Base-by-base conservation (phyloP, 2,329 filamentous ascomycete species). In the Lachnellula cervina region DNA sequence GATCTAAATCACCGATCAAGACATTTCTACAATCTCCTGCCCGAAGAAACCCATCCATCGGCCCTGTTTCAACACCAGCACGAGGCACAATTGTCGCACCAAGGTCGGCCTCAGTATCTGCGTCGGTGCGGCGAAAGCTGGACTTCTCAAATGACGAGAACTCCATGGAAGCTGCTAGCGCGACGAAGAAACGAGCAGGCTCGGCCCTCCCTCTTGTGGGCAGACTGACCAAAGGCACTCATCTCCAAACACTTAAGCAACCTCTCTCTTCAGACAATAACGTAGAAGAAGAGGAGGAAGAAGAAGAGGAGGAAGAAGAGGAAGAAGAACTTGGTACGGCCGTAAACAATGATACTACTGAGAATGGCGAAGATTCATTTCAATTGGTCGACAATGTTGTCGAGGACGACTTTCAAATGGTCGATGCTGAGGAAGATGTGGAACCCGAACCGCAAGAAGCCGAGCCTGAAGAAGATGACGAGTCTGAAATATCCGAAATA, bases 271-370 rank as follows among this genome's bases (percentile, higher is more conserved):
- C 45, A 14, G 49, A 54, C 9, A 43, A 68, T 42, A 54, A 48
- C 11, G 64, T 70, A 13, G 67, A 76, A 60, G 66, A 79, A 62
- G 68, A 78, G 62, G 78, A 79, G 16, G 55, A 28, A 5, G 25
- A 28, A 28, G 25, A 28, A 28, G 28, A 32, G n/a, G n/a, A n/a
- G n/a, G 68, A 78, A 62, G 78, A 79, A n/a, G 55, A 28, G 1
- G 25, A 28, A 28, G 25, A 28, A 28, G 28, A 32, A 32, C 9
- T 32, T 9, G 28, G 13, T 32, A 32, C 28, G 28, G 9, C 28
- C 9, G 9, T 23, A 19, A 16, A 13, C 21, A 5, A 63, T 16
- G 43, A 81, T 82, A 78, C 78, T 80, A 23, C 75, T 81, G 54
- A 79, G 72, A 52, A 60, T n/a, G 56, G 47, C 28, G 65, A 65